phyloP scores from a whole-genome alignment of 1,284 basidiomycete genomes.

The Lentinus polychrous region DNA sequence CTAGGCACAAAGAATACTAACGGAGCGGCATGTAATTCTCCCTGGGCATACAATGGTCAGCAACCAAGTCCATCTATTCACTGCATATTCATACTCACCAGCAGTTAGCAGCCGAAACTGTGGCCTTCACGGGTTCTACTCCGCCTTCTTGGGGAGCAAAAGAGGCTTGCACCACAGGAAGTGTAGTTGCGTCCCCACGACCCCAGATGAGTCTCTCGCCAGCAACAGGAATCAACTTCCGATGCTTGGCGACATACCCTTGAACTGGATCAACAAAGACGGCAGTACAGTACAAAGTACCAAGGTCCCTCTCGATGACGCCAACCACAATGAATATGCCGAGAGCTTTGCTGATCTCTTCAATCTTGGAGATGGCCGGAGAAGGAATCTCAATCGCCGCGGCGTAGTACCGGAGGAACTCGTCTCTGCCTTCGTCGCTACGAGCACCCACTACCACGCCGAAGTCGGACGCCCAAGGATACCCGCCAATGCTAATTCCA shows the following conservation, averaged over 20 bases:
- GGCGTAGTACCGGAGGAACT: constrained; percentile 49
- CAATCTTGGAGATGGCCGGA: constrained; percentile 41
- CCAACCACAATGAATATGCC: constrained; percentile 63
- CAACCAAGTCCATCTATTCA: not conserved
- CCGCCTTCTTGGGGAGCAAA: constrained; percentile 18
- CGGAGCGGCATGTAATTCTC: constrained; percentile 75
- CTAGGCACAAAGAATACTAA: constrained; percentile 24
- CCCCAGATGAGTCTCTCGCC: constrained; percentile 68
- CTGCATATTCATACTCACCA: constrained; percentile 36
- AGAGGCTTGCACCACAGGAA: constrained; percentile 24
- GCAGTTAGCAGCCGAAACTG: constrained; percentile 59
- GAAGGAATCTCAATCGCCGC: constrained; percentile 56
- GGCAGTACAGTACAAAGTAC: constrained; percentile 66
- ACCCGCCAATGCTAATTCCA: constrained; percentile 53
- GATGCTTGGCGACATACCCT: constrained; percentile 58
- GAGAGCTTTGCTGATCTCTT: constrained; percentile 40
- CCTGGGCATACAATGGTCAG: constrained; percentile 30
- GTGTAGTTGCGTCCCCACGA: constrained; percentile 35
- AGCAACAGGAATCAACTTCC: constrained; percentile 69
- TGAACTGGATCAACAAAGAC: constrained; percentile 55
- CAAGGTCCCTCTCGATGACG: constrained; percentile 58
- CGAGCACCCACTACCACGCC: constrained; percentile 52
- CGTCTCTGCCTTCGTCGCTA: constrained; percentile 46
- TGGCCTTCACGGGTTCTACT: constrained; percentile 32
- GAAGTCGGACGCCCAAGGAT: constrained; percentile 58